phyloP scores from a whole-genome alignment of 2,329 filamentous ascomycete species.

The Microascus cirrosus region DNA sequence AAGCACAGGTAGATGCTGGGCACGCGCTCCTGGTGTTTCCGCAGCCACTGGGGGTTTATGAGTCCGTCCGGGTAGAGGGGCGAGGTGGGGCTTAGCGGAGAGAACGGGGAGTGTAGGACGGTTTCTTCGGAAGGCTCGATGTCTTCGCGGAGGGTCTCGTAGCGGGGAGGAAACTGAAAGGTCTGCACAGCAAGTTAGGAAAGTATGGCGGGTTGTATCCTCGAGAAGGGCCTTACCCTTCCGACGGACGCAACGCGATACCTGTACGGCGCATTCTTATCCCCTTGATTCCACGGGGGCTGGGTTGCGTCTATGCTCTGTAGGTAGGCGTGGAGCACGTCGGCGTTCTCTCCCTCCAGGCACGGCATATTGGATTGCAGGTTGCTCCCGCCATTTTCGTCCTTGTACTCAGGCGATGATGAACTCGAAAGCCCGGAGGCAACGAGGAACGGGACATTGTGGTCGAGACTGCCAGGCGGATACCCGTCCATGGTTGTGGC shows the following conservation, averaged over 20 bases:
- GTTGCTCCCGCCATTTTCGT: slow-evolving; percentile 46
- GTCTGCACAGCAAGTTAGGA: slow-evolving; percentile 23
- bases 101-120: slow-evolving; percentile 81
- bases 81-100: slow-evolving; percentile 75
- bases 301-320: slow-evolving; percentile 51
- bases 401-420: slow-evolving; percentile 29
- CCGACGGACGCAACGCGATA: slow-evolving; percentile 66
- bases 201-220: background rate
- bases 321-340: slow-evolving; percentile 55
- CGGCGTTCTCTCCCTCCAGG: slow-evolving; percentile 53
- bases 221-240: slow-evolving; percentile 46
- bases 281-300: slow-evolving; percentile 56
- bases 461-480: slow-evolving; percentile 67
- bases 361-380: slow-evolving; percentile 62
- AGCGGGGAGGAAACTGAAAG: slow-evolving; percentile 45
- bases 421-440: slow-evolving; percentile 58
- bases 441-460: slow-evolving; percentile 76
- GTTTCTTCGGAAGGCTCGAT: slow-evolving; percentile 35
- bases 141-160: slow-evolving; percentile 39
- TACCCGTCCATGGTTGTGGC: slow-evolving; percentile 60
- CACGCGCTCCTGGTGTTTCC: slow-evolving; percentile 77
- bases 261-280: slow-evolving; percentile 37
- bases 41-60: slow-evolving; percentile 70
- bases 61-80: slow-evolving; percentile 82
- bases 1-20: slow-evolving; percentile 74